Conservation (phyloP, 441 rosid species). For the Pelargonium cotyledonis region DNA sequence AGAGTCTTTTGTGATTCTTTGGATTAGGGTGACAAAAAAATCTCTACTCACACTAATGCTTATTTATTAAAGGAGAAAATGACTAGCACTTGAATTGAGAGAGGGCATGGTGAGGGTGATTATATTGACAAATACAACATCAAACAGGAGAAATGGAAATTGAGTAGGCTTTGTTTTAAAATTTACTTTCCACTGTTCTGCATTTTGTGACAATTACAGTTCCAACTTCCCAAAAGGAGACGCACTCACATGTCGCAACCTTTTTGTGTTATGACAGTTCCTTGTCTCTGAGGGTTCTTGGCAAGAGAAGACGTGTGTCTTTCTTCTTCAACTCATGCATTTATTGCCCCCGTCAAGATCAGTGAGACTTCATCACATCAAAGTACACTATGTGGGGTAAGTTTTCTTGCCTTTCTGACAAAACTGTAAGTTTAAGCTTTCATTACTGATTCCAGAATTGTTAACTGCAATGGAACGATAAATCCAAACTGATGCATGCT, state of each 20-base stretch:
- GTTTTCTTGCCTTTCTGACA: neutral
- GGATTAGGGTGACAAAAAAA: neutral
- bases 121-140: too few species aligned
- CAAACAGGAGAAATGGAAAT: neutral
- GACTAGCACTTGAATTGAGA: too few species aligned
- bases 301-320: neutral
- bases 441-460: neutral
- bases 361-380: neutral
- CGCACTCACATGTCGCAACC: conserved; percentile 3
- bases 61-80: neutral
- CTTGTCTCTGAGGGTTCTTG: neutral
- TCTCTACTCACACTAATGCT: neutral
- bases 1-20: neutral
- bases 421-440: neutral
- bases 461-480: too few species aligned
- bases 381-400: neutral
- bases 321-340: neutral
- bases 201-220: neutral
- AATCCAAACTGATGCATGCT: too few species aligned
- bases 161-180: neutral
- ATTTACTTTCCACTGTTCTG: neutral
- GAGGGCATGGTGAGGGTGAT: too few species aligned
- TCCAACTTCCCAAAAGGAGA: neutral
- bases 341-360: neutral
- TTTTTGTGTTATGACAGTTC: neutral